Conservation (phyloP, 768 basidiomycete species). For the Suillus fuscotomentosus region DNA sequence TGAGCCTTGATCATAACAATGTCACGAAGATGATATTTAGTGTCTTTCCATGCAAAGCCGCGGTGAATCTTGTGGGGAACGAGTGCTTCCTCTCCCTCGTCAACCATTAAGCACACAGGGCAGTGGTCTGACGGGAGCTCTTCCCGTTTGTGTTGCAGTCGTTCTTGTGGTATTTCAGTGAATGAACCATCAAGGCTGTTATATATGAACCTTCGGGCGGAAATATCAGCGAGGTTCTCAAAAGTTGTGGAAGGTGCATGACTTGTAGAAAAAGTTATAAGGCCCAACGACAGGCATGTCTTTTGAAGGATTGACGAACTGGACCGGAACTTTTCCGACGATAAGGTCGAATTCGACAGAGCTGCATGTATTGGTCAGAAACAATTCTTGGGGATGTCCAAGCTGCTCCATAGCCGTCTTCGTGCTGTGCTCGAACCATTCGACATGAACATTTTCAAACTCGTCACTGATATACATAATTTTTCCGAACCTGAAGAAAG, state of each 20-base stretch:
- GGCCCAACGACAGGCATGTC: conserved; percentile 25
- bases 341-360: conserved; percentile 38
- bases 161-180: conserved; percentile 36
- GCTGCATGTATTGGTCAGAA: conserved; percentile 56
- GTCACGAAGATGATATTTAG: conserved; percentile 59
- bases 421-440: conserved; percentile 73
- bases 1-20: conserved; percentile 51
- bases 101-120: conserved; percentile 39
- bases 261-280: conserved; percentile 61
- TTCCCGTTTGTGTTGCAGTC: conserved; percentile 9
- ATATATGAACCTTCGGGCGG: conserved; percentile 46
- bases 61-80: conserved; percentile 28
- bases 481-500: conserved; percentile 58
- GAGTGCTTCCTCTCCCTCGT: conserved; percentile 32
- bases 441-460: conserved; percentile 53
- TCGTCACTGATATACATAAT: conserved; percentile 53
- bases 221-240: conserved; percentile 1
- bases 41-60: conserved; percentile 47
- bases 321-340: conserved; percentile 48
- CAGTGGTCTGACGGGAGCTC: conserved; percentile 51
- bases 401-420: conserved; percentile 61
- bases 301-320: conserved; percentile 28
- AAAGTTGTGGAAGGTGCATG: conserved; percentile 5
- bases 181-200: conserved; percentile 45
- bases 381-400: conserved; percentile 63